Conservation (phyloP, 129 eudicot genomes). For the Pittosporum tobira region DNA sequence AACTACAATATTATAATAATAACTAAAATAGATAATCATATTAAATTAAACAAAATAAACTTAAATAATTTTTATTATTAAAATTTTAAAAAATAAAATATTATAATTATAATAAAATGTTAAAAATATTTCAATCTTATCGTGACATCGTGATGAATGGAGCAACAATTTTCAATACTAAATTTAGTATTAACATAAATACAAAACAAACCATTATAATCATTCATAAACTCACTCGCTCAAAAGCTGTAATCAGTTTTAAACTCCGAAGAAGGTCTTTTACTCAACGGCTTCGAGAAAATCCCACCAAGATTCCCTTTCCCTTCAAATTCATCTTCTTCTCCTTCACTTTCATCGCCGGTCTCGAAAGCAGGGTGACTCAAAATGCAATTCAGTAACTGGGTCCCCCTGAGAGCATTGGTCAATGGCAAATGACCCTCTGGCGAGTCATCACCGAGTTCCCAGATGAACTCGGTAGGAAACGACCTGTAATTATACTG, state of each 20-base stretch:
- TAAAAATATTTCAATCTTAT: no score
- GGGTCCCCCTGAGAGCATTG: conserved; percentile 85
- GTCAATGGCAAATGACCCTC: conserved; percentile 88
- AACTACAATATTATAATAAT: no score
- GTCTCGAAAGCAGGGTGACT: conserved; percentile 69
- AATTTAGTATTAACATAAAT: no score
- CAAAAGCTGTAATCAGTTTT: conserved; percentile 61
- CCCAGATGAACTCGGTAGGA: conserved; percentile 79
- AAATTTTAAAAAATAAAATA: no score
- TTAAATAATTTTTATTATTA: no score
- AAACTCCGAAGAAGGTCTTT: conserved; percentile 23
- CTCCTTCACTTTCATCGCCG: conserved; percentile 21
- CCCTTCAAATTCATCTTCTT: conserved; percentile 1
- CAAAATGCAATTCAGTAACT: conserved; percentile 45
- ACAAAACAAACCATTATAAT: no score
- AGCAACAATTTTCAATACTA: no score
- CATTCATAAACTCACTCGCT: not conserved
- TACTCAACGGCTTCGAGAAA: conserved; percentile 18
- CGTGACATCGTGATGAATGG: no score
- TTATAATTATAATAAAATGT: no score
- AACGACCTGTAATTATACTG: conserved; percentile 78
- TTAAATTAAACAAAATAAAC: no score
- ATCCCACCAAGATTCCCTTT: not conserved
- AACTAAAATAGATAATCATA: no score
- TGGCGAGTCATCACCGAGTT: conserved; percentile 43